Evolutionary conservation across 768 basidiomycete genomes (phyloP).

Genomic region (Rhodotorula diobovata): DNA sequence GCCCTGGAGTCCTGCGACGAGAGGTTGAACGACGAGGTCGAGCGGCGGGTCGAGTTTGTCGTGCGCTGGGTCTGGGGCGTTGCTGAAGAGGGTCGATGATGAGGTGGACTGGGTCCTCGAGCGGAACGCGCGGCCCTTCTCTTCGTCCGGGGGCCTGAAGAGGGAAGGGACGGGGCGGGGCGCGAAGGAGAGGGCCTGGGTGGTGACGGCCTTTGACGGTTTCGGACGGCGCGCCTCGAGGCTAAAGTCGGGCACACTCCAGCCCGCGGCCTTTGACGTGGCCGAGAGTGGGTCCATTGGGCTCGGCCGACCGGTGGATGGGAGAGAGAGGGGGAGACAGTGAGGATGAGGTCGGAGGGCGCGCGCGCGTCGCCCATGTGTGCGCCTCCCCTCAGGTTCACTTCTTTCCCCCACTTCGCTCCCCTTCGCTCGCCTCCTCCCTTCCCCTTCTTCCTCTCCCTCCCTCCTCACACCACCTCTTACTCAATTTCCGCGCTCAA

Average conservation of each 20-base stretch:
- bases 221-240: conserved; percentile 1
- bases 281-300: not conserved
- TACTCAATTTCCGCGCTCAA: too few relatives aligned
- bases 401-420: not conserved
- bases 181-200: not conserved
- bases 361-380: not conserved
- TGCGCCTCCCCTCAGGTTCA: not conserved
- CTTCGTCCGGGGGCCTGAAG: conserved; percentile 26
- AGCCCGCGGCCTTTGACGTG: not conserved
- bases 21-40: not conserved
- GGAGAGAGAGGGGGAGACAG: not conserved
- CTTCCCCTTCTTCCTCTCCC: not conserved
- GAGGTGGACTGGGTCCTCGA: not conserved
- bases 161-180: not conserved
- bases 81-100: not conserved
- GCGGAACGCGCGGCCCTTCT: conserved; percentile 21
- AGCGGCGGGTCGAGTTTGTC: too few relatives aligned
- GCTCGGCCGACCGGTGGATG: not conserved
- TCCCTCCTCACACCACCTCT: not conserved
- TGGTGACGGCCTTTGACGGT: not conserved
- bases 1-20: not conserved
- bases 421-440: not conserved
- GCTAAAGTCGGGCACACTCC: conserved; percentile 3
- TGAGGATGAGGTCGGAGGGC: not conserved
- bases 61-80: not conserved